Percentiles rank a stretch among this genome's conserved stretches.
Evolutionary conservation across 768 basidiomycete genomes (phyloP).

Genomic region (Mycena rosella): DNA sequence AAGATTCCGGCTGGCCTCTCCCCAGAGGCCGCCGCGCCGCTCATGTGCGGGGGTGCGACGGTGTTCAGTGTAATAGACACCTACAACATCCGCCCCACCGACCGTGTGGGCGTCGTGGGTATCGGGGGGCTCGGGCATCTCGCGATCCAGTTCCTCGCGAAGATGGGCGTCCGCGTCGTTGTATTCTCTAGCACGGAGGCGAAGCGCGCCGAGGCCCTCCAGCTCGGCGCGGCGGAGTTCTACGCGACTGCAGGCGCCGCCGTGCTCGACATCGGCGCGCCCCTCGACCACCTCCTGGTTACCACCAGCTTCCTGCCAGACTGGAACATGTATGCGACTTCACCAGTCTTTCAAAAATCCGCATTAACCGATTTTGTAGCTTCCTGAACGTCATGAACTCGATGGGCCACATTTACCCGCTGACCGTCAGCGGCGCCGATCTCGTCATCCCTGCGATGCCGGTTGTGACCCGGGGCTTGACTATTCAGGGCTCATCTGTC

Average conservation of each 20-base stretch:
- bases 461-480: background rate
- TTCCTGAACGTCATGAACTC: constrained; percentile 11
- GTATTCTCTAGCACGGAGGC: constrained; percentile 49
- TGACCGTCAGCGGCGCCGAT: constrained; percentile 13
- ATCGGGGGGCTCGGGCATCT: constrained; percentile 55
- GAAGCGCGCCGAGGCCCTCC: constrained; percentile 48
- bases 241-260: constrained; percentile 43
- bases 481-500: too few relatives aligned
- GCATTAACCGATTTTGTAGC: background rate
- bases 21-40: constrained; percentile 47
- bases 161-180: constrained; percentile 55
- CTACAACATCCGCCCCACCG: constrained; percentile 41
- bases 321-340: background rate
- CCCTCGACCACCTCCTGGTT: constrained; percentile 47
- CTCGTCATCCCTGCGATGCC: constrained; percentile 15
- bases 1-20: constrained; percentile 46
- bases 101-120: constrained; percentile 51
- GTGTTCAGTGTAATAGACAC: constrained; percentile 34
- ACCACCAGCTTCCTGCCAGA: constrained; percentile 38
- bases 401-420: constrained; percentile 12
- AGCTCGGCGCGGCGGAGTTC: constrained; percentile 51
- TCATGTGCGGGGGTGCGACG: constrained; percentile 42
- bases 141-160: constrained; percentile 53
- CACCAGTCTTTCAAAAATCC: background rate
- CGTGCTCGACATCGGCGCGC: constrained; percentile 43